Evolutionary conservation across 495 filamentous ascomycete genomes (phyloP), one percentile per base, ranked within the genome.

Genomic region (Penicillium chermesinum): DNA sequence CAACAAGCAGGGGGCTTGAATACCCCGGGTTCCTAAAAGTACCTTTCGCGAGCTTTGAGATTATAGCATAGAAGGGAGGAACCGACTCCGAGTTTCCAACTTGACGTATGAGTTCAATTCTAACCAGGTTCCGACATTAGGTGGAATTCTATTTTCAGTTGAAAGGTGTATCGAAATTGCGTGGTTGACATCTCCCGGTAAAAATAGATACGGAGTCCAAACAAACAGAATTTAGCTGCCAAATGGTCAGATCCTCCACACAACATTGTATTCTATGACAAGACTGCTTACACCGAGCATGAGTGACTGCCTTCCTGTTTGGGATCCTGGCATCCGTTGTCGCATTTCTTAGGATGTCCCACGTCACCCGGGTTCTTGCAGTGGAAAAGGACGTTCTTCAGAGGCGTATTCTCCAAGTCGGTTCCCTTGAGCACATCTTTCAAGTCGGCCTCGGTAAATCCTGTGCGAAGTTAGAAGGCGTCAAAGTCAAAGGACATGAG

Each of bases 301-400:
- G 42, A 44, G 49, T 64, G 63, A 54, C 67, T 70, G 20, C 68
- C 68, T 56, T 70, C 68, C 20, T 43, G 33, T 19, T 20, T 47
- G 5, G 61, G 44, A 38, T 63, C 54, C 44, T 65, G 53, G 60
- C 66, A 71, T 21, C 61, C 64, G 43, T 53, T 58, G 13, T 19
- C 14, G 54, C 68, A 71, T 8, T 66, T 44, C 61, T 68, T 64
- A 7, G 68, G 55, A 48, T 70, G 66, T 7, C 66, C 68, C 17
- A 71, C 60, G 17, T 48, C 48, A 3, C 68, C 68, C 1, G 68
- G 68, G 38, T 71, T 71, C 46, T 50, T 71, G 54, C 68, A 71
- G 22, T 71, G 68, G 35, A 64, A 68, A 2, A 71, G 54, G 16
- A 69, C 46, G 33, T 66, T 61, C 41, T 61, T 49, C 4, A 68